These are phyloP conservation scores for Sonneratia alba DNA, from an alignment of 345 rosid genomes.

Conservation along the genomic window DNA sequence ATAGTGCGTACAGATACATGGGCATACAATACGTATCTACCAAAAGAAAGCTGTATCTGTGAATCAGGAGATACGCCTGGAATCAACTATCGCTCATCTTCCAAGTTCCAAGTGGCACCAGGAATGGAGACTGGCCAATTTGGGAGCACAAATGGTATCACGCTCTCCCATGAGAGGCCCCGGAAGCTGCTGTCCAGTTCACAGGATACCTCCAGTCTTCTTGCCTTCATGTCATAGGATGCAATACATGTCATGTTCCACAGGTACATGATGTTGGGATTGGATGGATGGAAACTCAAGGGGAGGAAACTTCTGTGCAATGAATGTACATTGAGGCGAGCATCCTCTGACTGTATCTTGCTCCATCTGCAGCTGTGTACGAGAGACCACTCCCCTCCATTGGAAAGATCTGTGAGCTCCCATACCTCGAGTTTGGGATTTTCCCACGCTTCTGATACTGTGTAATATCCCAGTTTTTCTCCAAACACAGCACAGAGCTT, in stretches of 20 bases:
- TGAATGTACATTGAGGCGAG: background rate
- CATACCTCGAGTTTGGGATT: slow-evolving; percentile 3
- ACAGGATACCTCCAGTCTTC: background rate
- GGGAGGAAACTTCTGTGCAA: background rate
- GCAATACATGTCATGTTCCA: background rate
- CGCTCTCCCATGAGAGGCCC: slow-evolving; percentile 6
- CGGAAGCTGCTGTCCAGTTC: background rate
- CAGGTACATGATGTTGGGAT: background rate
- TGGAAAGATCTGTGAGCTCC: background rate
- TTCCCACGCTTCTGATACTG: background rate
- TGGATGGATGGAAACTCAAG: background rate
- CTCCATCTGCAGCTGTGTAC: slow-evolving; percentile 1
- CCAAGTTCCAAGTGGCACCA: background rate
- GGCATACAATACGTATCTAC: background rate
- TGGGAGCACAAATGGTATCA: background rate
- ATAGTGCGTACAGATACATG: background rate
- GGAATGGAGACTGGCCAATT: background rate
- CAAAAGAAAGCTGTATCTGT: background rate
- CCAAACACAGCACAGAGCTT: background rate
- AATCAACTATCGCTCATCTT: background rate
- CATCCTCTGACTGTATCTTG: background rate
- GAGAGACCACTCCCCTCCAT: slow-evolving; percentile 4
- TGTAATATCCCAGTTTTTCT: slow-evolving; percentile 1
- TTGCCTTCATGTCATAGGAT: background rate
- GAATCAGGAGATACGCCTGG: background rate